These are phyloP conservation scores for Barbarea vulgaris DNA, from an alignment of 345 rosid genomes.

Conservation along the genomic window DNA sequence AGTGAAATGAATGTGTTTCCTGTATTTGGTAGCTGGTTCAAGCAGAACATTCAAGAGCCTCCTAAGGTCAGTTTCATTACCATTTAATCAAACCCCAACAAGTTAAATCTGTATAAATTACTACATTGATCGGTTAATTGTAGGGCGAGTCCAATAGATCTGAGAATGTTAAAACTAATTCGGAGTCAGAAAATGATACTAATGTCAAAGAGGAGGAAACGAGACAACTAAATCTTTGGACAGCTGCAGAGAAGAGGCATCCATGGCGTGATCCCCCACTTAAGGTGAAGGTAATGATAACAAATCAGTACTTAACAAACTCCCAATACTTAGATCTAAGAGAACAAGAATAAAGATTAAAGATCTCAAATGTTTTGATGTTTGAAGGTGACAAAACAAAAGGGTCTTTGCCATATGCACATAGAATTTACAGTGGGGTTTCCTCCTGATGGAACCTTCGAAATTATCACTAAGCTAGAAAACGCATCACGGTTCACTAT, in stretches of 20 bases:
- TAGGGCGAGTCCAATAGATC: background rate
- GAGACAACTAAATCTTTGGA: conserved; percentile 64
- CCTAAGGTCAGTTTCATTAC: background rate
- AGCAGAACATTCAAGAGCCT: background rate
- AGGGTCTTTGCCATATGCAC: conserved; percentile 66
- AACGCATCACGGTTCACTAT: background rate
- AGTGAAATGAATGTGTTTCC: conserved; percentile 3
- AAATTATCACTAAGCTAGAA: conserved; percentile 4
- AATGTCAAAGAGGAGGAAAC: conserved; percentile 43
- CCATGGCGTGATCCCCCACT: conserved; percentile 60
- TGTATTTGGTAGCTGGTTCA: background rate
- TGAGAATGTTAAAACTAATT: background rate
- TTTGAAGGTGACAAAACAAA: conserved; percentile 32
- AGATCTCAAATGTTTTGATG: background rate
- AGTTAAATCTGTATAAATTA: background rate
- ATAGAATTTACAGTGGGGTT: conserved; percentile 4
- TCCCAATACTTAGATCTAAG: too few species aligned
- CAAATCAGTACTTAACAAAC: background rate
- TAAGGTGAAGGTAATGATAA: conserved; percentile 52
- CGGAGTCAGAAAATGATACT: background rate
- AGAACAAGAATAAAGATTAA: too few species aligned
- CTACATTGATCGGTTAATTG: background rate
- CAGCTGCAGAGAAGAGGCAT: conserved; percentile 46
- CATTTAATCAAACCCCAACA: background rate
- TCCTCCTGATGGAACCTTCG: conserved; percentile 19